Conservation (phyloP, 1,284 basidiomycete genomes). For the Pseudozyma thailandica region DNA sequence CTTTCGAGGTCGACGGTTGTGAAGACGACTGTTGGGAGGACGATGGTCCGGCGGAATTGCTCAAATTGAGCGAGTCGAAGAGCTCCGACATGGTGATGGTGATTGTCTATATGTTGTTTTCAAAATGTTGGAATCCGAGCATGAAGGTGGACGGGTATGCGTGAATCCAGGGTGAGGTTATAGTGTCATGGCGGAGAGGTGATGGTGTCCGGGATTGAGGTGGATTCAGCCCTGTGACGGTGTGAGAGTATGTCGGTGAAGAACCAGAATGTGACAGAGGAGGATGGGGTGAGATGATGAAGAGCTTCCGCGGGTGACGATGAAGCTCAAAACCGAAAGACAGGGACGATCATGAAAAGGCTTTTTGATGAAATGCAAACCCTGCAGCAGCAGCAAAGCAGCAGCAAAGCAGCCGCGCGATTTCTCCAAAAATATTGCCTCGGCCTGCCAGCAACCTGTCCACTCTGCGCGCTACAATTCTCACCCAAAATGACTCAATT, state of each 20-base stretch:
- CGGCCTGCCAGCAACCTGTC: too few species aligned
- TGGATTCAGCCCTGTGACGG: background rate
- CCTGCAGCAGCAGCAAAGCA: too few species aligned
- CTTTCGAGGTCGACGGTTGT: constrained; percentile 44
- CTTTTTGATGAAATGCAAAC: too few species aligned
- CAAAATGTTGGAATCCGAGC: background rate
- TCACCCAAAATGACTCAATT: too few species aligned
- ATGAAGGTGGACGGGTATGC: background rate
- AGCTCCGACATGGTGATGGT: constrained; percentile 44
- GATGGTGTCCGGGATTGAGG: background rate
- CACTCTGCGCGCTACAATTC: too few species aligned
- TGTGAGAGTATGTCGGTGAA: background rate
- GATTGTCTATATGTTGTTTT: background rate
- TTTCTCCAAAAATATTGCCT: too few species aligned
- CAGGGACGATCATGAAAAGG: background rate
- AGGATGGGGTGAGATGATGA: too few species aligned
- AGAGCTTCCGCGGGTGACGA: too few species aligned
- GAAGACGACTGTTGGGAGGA: constrained; percentile 48
- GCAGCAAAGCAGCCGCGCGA: too few species aligned
- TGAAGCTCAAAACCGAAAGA: too few species aligned
- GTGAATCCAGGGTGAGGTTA: background rate
- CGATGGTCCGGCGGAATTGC: constrained; percentile 24
- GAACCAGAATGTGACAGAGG: background rate
- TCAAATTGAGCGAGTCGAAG: constrained; percentile 51
- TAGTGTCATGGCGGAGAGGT: background rate